Evolutionary conservation across 208 protist species (phyloP), one percentile per base, ranked within the genome.

Genomic region (Trypanosoma boissoni): DNA sequence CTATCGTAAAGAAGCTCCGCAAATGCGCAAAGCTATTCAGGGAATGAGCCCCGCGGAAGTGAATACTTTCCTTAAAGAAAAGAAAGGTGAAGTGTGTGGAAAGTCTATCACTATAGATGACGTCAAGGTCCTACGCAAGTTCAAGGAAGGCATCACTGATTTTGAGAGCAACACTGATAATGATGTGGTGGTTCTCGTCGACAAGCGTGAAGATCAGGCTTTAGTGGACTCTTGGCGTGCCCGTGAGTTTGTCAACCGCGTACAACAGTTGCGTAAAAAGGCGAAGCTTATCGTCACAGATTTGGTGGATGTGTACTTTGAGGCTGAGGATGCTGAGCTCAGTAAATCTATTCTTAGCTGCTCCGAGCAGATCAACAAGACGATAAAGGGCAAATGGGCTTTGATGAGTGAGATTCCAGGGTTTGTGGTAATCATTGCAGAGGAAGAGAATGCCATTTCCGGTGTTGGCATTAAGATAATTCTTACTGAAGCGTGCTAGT

Each of bases 221-320:
- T 51, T 98, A 14, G 68, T 88, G 7, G 72, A 91, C 68, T 87
- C 85, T 53, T 97, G 95, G 76, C 66, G 92, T 10, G 92, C 95
- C 9, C 85, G 97, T 23, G 93, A 98, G 75, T 82, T 99, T 34
- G 79, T 97, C 16, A 96, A 93, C 57, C 90, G 89, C 18, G 85
- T 99, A 10, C 98, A 99, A 85, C 89, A 98, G 79, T 74, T 99
- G 28, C 91, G 97, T 68, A 99, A 99, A 80, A 92, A 97, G 84
- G 93, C 91, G 2, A 77, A 78, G 29, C 78, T 98, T 21, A 18
- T 60, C 43, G 59, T 92, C 12, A 82, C 81, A 3, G 88, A 96
- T 62, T 20, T 63, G 21, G 64, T 95, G 4, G 63, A 82, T 23
- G 72, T 96, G 9, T 94, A 87, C 80, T 95, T 85, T 53, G 65